Evolutionary conservation across 225 moss, liverwort and hornwort species (phyloP).

Genomic region (Climacium dendroides): DNA sequence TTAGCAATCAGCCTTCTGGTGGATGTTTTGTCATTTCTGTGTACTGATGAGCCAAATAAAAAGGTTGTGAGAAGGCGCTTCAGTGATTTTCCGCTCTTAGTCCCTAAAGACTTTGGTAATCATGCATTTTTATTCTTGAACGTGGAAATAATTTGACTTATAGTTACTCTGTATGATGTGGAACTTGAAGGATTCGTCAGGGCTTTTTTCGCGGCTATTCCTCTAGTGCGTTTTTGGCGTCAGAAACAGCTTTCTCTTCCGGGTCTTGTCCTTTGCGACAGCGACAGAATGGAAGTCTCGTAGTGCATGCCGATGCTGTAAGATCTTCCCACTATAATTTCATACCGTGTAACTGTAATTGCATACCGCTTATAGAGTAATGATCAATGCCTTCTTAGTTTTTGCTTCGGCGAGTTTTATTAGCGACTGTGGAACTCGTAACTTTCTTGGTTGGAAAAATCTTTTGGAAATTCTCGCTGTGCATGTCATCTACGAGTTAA

Average conservation of each 20-base stretch:
- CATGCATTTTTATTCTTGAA: not conserved
- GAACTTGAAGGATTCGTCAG: conserved; percentile 10
- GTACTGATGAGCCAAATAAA: not conserved
- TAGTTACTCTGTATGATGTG: not conserved
- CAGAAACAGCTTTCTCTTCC: not conserved
- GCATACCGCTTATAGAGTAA: not conserved
- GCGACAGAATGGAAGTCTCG: not conserved
- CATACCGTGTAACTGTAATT: not conserved
- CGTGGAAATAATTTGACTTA: not conserved
- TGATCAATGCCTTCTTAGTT: not conserved
- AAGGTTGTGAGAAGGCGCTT: not conserved
- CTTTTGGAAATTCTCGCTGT: not conserved
- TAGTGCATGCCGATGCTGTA: conserved; percentile 16
- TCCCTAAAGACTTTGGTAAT: not conserved
- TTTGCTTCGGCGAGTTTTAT: not conserved
- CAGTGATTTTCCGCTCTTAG: not conserved
- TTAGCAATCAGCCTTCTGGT: not conserved
- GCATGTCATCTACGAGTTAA: not conserved
- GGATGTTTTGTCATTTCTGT: not conserved
- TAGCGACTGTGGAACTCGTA: not conserved
- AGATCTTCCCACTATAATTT: not conserved
- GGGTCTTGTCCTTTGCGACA: not conserved
- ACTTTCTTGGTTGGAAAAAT: not conserved
- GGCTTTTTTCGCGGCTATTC: not conserved
- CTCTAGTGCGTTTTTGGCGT: not conserved